These are phyloP conservation scores for Parsonsia alboflavescens DNA, from an alignment of 257 asterid species.

Conservation along the genomic window DNA sequence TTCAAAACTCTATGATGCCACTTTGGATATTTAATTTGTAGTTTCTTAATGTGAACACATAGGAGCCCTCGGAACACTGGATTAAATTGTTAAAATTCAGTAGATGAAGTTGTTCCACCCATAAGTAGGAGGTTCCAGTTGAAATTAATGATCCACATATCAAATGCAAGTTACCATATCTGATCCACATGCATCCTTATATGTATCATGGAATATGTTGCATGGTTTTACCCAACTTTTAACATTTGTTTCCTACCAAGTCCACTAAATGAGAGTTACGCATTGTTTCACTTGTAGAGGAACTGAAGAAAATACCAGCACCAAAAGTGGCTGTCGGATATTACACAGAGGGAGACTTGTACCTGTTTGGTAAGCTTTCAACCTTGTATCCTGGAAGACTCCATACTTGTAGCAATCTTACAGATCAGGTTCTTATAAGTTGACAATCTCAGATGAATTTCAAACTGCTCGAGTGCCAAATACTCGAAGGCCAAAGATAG, in stretches of 20 bases:
- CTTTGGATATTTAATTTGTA: neutral
- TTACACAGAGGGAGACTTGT: conserved; percentile 83
- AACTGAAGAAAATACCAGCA: conserved; percentile 66
- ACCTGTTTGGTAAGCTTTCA: conserved; percentile 74
- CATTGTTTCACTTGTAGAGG: conserved; percentile 36
- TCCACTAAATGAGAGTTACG: neutral
- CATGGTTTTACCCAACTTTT: neutral
- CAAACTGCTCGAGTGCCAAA: conserved; percentile 81
- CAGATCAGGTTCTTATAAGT: neutral
- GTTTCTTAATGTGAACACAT: neutral
- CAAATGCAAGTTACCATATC: neutral
- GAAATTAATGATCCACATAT: neutral
- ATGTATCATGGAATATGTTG: neutral
- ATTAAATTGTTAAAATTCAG: neutral
- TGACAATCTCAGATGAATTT: conserved; percentile 64
- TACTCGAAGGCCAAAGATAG: conserved; percentile 82
- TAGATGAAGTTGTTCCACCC: neutral
- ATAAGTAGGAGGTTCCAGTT: neutral
- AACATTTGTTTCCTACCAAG: neutral
- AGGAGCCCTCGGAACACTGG: neutral
- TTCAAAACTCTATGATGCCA: neutral
- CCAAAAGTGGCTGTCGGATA: conserved; percentile 72
- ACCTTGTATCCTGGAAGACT: neutral
- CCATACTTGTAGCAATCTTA: neutral
- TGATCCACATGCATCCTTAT: neutral